Evolutionary conservation across 2,329 filamentous ascomycete genomes (phyloP), one percentile per base, ranked within the genome.

Genomic region (Sclerotiophoma versabilis): DNA sequence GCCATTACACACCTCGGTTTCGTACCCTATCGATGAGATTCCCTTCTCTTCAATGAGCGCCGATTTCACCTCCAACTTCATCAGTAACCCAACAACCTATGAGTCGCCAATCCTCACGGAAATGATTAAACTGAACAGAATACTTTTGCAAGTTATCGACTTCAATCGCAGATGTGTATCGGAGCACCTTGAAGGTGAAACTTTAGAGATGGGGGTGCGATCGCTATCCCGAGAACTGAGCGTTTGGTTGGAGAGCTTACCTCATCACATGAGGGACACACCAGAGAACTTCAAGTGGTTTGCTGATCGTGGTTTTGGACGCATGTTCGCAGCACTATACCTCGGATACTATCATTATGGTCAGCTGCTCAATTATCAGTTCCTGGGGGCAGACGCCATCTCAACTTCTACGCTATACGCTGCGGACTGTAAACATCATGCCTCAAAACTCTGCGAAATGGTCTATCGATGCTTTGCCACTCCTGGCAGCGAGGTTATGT

Each of bases 281-380:
- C 60, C 64, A 6, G 60, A 55, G 10, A 66, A 66, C 20, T 62
- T 66, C 33, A 54, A 57, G 25, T 62, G 57, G 38, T 66, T 65
- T 33, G 59, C 64, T 20, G 62, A 59, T 17, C 58, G 54, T 25
- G 62, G 64, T 4, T 57, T 65, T 15, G 64, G 64, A 2, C 58
- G 64, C 8, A 64, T 66, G 60, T 66, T 66, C 20, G 55, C 56
- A 10, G 64, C 64, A 15, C 48, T 66, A 5, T 66, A 66, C 49
- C 57, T 66, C 11, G 64, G 64, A 3, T 66, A 65, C 30, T 66
- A 66, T 23, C 64, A 66, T 32, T 66, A 60, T 41, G 64, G 62
- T 12, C 60, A 65, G 32, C 58, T 66, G 22, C 47, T 66, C 25
- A 59, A 65, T 46, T 66, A 66, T 49, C 64, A 66, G 23, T 66